phyloP scores from a whole-genome alignment of 2,329 filamentous ascomycete genomes.

The Colletotrichum theobromicola region DNA sequence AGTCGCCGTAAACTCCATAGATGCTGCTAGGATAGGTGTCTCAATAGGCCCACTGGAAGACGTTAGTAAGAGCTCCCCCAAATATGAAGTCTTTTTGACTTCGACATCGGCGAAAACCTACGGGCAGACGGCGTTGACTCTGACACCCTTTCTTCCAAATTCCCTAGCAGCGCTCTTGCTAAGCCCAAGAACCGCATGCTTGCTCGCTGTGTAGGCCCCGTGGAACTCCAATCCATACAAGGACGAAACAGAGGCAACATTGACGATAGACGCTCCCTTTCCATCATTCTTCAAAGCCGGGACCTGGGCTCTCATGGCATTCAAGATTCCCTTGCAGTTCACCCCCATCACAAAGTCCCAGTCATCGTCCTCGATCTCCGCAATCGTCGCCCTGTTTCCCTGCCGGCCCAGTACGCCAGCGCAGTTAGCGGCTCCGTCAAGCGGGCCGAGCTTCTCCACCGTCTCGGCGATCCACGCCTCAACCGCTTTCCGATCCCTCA shows the following conservation, averaged over 20 bases:
- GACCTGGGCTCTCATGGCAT: slow-evolving; percentile 55
- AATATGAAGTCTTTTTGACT: accelerated
- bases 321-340: slow-evolving; percentile 53
- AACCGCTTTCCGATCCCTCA: slow-evolving; percentile 19
- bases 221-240: slow-evolving; percentile 35
- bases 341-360: slow-evolving; percentile 49
- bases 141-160: slow-evolving; percentile 24
- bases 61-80: background rate
- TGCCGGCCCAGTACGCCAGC: slow-evolving; percentile 27
- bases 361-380: slow-evolving; percentile 39
- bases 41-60: slow-evolving; percentile 7
- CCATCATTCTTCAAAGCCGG: slow-evolving; percentile 37
- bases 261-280: slow-evolving; percentile 48
- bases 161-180: slow-evolving; percentile 35
- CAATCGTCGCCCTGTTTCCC: slow-evolving; percentile 18
- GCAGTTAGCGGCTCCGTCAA: slow-evolving; percentile 50
- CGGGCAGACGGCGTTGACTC: slow-evolving; percentile 32
- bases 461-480: slow-evolving; percentile 35
- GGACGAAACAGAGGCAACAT: slow-evolving; percentile 46
- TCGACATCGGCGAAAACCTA: slow-evolving; percentile 12
- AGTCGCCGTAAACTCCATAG: slow-evolving; percentile 5
- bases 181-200: slow-evolving; percentile 35
- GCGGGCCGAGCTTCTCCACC: slow-evolving; percentile 34
- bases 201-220: slow-evolving; percentile 35
- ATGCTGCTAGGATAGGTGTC: slow-evolving; percentile 9